A percentile compares a stretch with the other conserved stretches of the same genome.
phyloP scores from a whole-genome alignment of 208 protist genomes.

The Acanthamoeba lenticulata region DNA sequence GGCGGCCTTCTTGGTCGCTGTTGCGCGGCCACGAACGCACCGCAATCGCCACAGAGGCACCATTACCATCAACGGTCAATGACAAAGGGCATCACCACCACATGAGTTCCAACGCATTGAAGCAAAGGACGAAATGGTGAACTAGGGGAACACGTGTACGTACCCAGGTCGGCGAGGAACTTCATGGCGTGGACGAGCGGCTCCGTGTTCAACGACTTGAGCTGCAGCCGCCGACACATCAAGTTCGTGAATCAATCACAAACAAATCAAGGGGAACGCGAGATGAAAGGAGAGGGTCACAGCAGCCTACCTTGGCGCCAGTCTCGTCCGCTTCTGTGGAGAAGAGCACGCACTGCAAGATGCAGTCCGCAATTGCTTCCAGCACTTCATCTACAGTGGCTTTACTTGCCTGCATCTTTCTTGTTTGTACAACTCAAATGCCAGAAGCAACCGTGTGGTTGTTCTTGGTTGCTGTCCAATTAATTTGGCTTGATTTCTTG shows the following conservation, averaged over 20 bases:
- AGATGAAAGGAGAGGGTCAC: not conserved
- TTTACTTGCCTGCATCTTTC: conserved; percentile 25
- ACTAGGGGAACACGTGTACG: not conserved
- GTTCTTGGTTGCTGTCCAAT: no score
- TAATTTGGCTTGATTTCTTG: no score
- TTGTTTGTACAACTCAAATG: no score
- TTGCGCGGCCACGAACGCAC: no score
- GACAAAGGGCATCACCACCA: not conserved
- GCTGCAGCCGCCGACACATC: not conserved
- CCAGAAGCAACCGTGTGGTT: no score
- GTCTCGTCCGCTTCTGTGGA: not conserved
- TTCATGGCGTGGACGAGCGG: conserved; percentile 4
- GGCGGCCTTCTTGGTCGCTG: not conserved
- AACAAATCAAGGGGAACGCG: not conserved
- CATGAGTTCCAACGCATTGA: no score
- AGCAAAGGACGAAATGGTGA: not conserved
- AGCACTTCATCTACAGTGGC: conserved; percentile 21
- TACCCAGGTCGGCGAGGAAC: conserved; percentile 13
- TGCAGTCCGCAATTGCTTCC: conserved; percentile 23
- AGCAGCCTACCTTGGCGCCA: not conserved
- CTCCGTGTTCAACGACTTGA: not conserved
- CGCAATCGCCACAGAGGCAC: no score
- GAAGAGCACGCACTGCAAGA: conserved; percentile 25
- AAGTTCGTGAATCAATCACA: not conserved
- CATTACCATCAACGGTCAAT: no score